Base-by-base conservation (phyloP, 192 early-diverging fungal species). In the Coemansia sp. region DNA sequence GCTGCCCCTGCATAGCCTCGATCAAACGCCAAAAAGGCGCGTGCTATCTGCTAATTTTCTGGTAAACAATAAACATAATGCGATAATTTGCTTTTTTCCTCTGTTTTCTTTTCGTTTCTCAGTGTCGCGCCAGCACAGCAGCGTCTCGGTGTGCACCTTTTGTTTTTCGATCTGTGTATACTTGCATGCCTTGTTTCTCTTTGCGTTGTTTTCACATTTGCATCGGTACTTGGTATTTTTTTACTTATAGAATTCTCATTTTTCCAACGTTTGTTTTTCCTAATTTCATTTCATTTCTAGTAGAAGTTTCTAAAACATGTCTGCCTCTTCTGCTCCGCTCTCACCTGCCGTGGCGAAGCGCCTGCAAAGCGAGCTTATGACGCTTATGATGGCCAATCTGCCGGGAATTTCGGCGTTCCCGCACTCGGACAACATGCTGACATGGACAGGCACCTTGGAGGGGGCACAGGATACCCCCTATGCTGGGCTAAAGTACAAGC, bases 401-500 rank as follows among this genome's bases (percentile, higher is more conserved):
- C 61, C 59, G 3, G 84, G 82, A 17, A 79, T 88, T 8, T 84
- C 85, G 3, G 84, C 85, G 9, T 86, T 88, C 48, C 85, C 84
- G 8, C 80, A 84, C 10, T 55, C 67, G 28, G 82, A 82, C 65
- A 80, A 83, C 53, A 55, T 87, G 35, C 78, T 57, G 25, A 53
- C 81, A 78, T 90, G 91, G 91, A 85, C 93, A 34, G 86, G 93
- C 37, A 86, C 92, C 59, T 85, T 98, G 28, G 83, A 91, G 42
- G 93, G 93, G 13, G 90, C 95, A n/a, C 77, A 79, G 22, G 90
- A 86, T 27, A 97, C 92, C 2, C 75, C 88, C n/a, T 95, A 93
- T 64, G 95, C 95, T 42, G 93, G 92, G 5, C 89, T 93, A 2
- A 87, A 89, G 53, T 98, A 95, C 83, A 93, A 87, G 63, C 88